Evolutionary conservation across 2,329 filamentous ascomycete species (phyloP).

Genomic region (Xylariaceae sp.): DNA sequence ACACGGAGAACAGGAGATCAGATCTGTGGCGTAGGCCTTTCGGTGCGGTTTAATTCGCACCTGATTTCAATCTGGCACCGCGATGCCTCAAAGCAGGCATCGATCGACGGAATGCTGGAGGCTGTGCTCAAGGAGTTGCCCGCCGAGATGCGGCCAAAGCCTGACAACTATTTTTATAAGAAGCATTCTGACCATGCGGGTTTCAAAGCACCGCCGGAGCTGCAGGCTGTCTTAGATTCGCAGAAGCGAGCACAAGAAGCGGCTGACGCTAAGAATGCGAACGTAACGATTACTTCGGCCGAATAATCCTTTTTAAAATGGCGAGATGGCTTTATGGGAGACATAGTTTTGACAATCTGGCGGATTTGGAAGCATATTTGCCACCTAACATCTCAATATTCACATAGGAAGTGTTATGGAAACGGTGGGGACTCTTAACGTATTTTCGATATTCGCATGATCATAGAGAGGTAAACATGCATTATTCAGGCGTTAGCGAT

Average conservation of each 20-base stretch:
- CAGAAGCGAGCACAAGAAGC: conserved; percentile 55
- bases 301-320: conserved; percentile 16
- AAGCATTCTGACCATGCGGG: conserved; percentile 87
- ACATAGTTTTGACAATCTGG: neutral
- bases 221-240: conserved; percentile 63
- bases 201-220: conserved; percentile 70
- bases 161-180: conserved; percentile 82
- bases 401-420: neutral
- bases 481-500: conserved; percentile 25
- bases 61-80: conserved; percentile 95
- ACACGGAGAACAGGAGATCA: conserved; percentile 67
- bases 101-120: conserved; percentile 74
- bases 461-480: conserved; percentile 22
- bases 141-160: conserved; percentile 72
- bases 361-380: neutral
- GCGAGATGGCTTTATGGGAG: neutral
- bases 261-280: conserved; percentile 40
- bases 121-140: conserved; percentile 77
- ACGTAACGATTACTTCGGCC: conserved; percentile 31
- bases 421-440: neutral
- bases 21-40: conserved; percentile 87
- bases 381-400: neutral
- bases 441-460: neutral
- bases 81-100: conserved; percentile 78
- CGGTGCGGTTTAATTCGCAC: conserved; percentile 86